Percentiles rank a stretch among this genome's conserved stretches.
phyloP scores from a whole-genome alignment of 2,329 filamentous ascomycete genomes.

The Fusarium aywerte region DNA sequence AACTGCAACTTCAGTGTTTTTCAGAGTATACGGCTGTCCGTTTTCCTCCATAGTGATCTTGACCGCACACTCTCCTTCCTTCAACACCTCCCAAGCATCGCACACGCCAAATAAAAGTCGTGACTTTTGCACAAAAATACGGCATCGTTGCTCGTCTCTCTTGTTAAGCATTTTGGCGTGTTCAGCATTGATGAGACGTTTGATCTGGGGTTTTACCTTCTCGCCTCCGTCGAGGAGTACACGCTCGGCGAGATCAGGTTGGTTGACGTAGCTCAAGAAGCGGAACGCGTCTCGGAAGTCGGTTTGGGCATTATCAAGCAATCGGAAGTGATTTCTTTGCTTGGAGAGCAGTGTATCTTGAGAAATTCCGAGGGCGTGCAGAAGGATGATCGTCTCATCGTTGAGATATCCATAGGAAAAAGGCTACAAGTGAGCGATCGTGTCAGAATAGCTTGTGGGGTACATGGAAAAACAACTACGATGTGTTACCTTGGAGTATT shows the following conservation, averaged over 20 bases:
- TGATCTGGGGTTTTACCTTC: neutral
- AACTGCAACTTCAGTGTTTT: neutral
- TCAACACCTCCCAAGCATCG: neutral
- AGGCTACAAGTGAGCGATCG: neutral
- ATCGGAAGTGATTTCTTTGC: neutral
- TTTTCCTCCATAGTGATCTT: neutral
- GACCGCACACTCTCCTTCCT: constrained; percentile 3
- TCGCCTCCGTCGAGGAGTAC: neutral
- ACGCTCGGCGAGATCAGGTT: neutral
- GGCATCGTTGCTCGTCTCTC: neutral
- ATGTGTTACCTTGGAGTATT: constrained; percentile 3
- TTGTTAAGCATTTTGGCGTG: constrained; percentile 2
- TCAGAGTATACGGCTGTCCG: neutral
- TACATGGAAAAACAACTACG: accelerated
- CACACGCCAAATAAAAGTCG: neutral
- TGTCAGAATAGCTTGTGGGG: neutral
- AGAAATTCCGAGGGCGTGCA: accelerated
- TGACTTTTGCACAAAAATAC: neutral
- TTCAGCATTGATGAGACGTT: neutral
- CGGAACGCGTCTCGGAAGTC: neutral
- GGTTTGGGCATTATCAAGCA: neutral
- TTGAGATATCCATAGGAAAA: neutral
- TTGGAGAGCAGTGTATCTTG: neutral
- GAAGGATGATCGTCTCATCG: constrained; percentile 1
- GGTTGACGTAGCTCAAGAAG: constrained; percentile 4